Conservation (phyloP, 768 basidiomycete genomes). For the Russula vinacea region DNA sequence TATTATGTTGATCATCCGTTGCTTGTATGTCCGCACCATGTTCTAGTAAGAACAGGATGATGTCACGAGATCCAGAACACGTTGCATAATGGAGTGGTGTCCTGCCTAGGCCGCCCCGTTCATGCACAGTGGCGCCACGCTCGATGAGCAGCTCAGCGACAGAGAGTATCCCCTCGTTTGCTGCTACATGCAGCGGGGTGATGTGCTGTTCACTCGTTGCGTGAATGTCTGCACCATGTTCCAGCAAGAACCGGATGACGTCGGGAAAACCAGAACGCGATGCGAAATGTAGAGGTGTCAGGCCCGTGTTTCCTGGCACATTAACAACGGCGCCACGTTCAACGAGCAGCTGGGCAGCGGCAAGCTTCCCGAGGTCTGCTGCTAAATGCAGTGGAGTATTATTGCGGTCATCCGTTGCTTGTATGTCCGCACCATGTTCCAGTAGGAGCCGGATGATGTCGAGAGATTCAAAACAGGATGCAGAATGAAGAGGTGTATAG, state of each 20-base stretch:
- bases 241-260: neutral
- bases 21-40: neutral
- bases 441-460: neutral
- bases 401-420: neutral
- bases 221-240: neutral
- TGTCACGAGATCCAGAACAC: neutral
- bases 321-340: neutral
- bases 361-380: neutral
- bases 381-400: neutral
- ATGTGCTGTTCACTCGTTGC: neutral
- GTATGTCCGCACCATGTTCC: neutral
- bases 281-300: conserved; percentile 1
- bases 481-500: neutral
- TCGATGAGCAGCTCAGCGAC: no score
- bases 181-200: neutral
- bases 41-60: neutral
- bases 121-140: no score
- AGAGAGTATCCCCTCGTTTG: no score
- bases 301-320: neutral
- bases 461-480: neutral
- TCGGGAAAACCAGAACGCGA: neutral
- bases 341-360: neutral
- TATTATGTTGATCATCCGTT: neutral
- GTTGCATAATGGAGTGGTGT: neutral
- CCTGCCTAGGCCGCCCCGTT: no score